These are phyloP conservation scores for Viola pubescens DNA, from an alignment of 441 rosid species.

Conservation along the genomic window DNA sequence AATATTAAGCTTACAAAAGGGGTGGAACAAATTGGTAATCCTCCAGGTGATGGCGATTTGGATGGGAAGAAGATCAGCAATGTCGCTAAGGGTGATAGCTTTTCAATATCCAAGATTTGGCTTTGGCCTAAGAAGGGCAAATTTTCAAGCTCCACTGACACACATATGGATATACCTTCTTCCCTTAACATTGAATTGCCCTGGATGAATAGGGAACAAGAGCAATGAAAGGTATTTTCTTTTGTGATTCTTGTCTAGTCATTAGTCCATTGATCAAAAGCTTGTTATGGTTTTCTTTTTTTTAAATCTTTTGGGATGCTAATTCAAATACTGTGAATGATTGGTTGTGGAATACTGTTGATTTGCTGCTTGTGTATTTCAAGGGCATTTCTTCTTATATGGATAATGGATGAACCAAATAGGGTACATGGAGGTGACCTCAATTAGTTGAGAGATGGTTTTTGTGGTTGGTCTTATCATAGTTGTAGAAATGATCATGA, in stretches of 20 bases:
- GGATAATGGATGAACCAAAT: slow-evolving; percentile 18
- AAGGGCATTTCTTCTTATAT: slow-evolving; percentile 10
- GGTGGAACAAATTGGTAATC: slow-evolving; percentile 24
- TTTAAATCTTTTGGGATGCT: slow-evolving; percentile 22
- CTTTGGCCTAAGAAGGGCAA: slow-evolving; percentile 86
- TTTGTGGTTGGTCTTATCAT: no score
- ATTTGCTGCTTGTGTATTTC: slow-evolving; percentile 15
- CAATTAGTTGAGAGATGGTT: no score
- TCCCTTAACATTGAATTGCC: slow-evolving; percentile 34
- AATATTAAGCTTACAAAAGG: slow-evolving; percentile 25
- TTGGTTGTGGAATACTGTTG: slow-evolving; percentile 33
- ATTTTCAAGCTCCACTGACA: slow-evolving; percentile 37
- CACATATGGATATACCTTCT: slow-evolving; percentile 28
- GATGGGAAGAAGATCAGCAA: slow-evolving; percentile 54
- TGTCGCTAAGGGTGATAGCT: slow-evolving; percentile 72
- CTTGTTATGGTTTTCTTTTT: slow-evolving; percentile 12
- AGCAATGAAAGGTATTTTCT: slow-evolving; percentile 27
- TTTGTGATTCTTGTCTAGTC: slow-evolving; percentile 9
- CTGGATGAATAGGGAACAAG: slow-evolving; percentile 40
- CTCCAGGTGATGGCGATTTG: slow-evolving; percentile 29
- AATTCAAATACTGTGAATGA: slow-evolving; percentile 20
- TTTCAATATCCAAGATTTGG: slow-evolving; percentile 92
- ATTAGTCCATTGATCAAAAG: slow-evolving; percentile 20
- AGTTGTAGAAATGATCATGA: no score
- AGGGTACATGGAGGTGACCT: slow-evolving; percentile 6